Evolutionary conservation across 164 flowering plant species (phyloP).

Genomic region (Aristolochia fimbriata): DNA sequence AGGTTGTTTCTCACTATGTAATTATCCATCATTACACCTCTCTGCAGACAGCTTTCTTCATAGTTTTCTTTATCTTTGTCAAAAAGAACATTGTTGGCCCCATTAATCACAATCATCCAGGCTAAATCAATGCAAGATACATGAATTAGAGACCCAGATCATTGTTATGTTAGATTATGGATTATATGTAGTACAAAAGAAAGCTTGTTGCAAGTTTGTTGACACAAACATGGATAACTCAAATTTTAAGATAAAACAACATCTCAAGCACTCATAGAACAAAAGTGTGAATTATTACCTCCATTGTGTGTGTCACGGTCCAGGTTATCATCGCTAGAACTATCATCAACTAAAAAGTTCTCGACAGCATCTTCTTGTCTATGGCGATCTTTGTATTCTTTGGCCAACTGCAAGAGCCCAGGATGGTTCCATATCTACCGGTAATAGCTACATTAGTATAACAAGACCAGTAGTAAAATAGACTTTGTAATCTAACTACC

Average conservation of each 20-base stretch:
- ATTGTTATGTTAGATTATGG: no score
- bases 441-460: background rate
- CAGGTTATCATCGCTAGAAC: slow-evolving; percentile 81
- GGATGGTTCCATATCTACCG: slow-evolving; percentile 98
- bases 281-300: slow-evolving; percentile 26
- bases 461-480: background rate
- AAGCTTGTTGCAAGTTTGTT: no score
- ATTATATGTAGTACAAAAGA: no score
- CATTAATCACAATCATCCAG: no score
- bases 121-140: no score
- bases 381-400: slow-evolving; percentile 44
- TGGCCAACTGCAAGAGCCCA: slow-evolving; percentile 74
- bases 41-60: no score
- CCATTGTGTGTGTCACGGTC: slow-evolving; percentile 50
- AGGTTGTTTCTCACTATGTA: no score
- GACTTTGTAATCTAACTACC: background rate
- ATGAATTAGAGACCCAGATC: no score
- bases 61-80: no score
- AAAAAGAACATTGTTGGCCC: no score
- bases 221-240: no score
- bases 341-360: slow-evolving; percentile 62
- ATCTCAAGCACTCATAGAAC: background rate
- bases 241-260: background rate
- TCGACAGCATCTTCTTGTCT: slow-evolving; percentile 66
- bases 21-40: no score